Evolutionary conservation across 2,329 filamentous ascomycete species (phyloP).

Genomic region (Paraphaeosphaeria sporulosa): DNA sequence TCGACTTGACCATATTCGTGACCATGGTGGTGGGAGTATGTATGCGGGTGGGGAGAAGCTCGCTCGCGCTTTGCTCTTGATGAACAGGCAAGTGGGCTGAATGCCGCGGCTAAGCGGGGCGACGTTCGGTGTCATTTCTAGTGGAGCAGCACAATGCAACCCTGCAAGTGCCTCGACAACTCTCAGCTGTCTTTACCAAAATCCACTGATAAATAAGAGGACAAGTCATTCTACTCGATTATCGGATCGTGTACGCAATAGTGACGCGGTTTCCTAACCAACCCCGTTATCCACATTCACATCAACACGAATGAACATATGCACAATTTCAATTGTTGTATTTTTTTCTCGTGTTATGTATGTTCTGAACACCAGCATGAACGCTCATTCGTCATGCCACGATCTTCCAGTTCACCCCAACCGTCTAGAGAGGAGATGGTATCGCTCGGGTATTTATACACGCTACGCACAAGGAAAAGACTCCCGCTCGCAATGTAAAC

Average conservation of each 20-base stretch:
- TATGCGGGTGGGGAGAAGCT: not conserved
- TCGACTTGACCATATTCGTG: not conserved
- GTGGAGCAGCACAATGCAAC: not conserved
- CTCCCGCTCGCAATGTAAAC: not conserved
- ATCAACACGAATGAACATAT: not conserved
- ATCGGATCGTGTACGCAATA: too few relatives aligned
- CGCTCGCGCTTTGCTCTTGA: not conserved
- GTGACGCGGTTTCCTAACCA: too few relatives aligned
- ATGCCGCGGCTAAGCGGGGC: not conserved
- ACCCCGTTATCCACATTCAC: too few relatives aligned
- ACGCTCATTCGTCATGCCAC: not conserved
- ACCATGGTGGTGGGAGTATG: not conserved
- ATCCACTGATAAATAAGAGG: not conserved
- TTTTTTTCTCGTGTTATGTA: not conserved
- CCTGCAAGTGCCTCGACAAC: not conserved
- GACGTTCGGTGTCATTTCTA: not conserved
- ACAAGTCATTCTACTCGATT: not conserved
- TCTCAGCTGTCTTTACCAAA: not conserved
- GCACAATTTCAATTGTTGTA: not conserved
- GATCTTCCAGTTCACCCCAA: not conserved
- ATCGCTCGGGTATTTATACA: conserved; percentile 1
- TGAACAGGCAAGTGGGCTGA: not conserved
- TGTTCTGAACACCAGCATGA: not conserved
- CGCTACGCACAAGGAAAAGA: not conserved
- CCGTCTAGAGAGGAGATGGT: not conserved